Evolutionary conservation across 345 rosid genomes (phyloP).

Genomic region (Conringia planisiliqua): DNA sequence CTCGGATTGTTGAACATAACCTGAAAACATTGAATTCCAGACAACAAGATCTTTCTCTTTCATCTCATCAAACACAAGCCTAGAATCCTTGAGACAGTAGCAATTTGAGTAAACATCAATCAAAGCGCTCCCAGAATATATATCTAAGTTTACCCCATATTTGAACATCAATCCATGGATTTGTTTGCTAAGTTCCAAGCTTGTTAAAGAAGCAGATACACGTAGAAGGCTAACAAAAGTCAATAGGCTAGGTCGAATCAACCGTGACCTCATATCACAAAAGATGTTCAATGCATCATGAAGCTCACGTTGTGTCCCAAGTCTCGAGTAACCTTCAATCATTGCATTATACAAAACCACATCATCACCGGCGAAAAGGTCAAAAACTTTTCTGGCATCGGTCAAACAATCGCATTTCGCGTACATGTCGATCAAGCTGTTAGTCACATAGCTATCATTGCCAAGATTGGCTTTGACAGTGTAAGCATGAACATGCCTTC

Average conservation of each 20-base stretch:
- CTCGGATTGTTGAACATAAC: slow-evolving; percentile 57
- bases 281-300: slow-evolving; percentile 55
- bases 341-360: slow-evolving; percentile 66
- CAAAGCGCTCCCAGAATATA: slow-evolving; percentile 58
- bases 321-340: slow-evolving; percentile 75
- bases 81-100: slow-evolving; percentile 48
- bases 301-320: slow-evolving; percentile 39
- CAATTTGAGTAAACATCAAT: slow-evolving; percentile 68
- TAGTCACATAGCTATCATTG: slow-evolving; percentile 49
- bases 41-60: slow-evolving; percentile 64
- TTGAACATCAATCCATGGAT: slow-evolving; percentile 63
- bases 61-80: slow-evolving; percentile 62
- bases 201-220: slow-evolving; percentile 46
- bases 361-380: slow-evolving; percentile 39
- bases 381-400: slow-evolving; percentile 58
- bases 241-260: slow-evolving; percentile 52
- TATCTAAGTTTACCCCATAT: slow-evolving; percentile 45
- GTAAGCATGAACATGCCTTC: slow-evolving; percentile 69
- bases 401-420: slow-evolving; percentile 53
- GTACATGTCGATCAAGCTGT: slow-evolving; percentile 74
- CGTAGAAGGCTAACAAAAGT: slow-evolving; percentile 79
- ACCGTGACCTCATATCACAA: slow-evolving; percentile 48
- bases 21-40: slow-evolving; percentile 77
- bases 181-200: slow-evolving; percentile 56
- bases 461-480: slow-evolving; percentile 55